These are phyloP conservation scores for Leishmania aethiopica DNA, from an alignment of 208 protist genomes.

Conservation along the genomic window DNA sequence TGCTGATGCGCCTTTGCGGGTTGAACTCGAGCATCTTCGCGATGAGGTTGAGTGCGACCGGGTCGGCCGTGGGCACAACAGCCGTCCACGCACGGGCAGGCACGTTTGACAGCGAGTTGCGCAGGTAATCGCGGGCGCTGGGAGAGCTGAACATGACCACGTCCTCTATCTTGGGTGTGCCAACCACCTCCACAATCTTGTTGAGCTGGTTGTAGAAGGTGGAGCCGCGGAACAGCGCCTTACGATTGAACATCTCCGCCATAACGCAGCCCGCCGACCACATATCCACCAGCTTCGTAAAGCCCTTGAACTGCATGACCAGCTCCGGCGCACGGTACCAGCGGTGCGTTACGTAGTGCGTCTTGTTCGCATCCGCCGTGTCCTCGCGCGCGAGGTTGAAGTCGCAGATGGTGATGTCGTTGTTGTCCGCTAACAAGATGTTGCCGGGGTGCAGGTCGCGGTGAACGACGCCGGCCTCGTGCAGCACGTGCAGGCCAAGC, in stretches of 20 bases:
- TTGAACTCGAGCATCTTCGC: conserved; percentile 86
- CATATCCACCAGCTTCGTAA: conserved; percentile 90
- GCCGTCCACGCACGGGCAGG: conserved; percentile 51
- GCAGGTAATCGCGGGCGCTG: conserved; percentile 87
- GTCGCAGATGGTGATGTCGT: conserved; percentile 95
- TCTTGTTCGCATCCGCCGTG: conserved; percentile 85
- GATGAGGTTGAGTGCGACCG: conserved; percentile 80
- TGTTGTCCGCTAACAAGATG: conserved; percentile 91
- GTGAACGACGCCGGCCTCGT: conserved; percentile 91
- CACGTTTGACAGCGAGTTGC: conserved; percentile 70
- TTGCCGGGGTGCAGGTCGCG: conserved; percentile 92
- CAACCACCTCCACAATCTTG: conserved; percentile 93
- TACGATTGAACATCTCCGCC: conserved; percentile 91
- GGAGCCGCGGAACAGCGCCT: conserved; percentile 89
- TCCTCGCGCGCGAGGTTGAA: conserved; percentile 96
- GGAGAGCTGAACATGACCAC: conserved; percentile 85
- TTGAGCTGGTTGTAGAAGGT: conserved; percentile 94
- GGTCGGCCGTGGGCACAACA: conserved; percentile 73
- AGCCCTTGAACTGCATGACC: conserved; percentile 95
- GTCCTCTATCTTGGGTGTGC: conserved; percentile 91
- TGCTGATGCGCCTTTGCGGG: conserved; percentile 76
- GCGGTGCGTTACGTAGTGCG: conserved; percentile 95
- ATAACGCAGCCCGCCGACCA: conserved; percentile 93
- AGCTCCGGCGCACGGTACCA: conserved; percentile 98
- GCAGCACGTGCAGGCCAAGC: conserved; percentile 94